Base-by-base conservation (phyloP, 139 green algal species). In the Chlamydomonas sphaeroides region DNA sequence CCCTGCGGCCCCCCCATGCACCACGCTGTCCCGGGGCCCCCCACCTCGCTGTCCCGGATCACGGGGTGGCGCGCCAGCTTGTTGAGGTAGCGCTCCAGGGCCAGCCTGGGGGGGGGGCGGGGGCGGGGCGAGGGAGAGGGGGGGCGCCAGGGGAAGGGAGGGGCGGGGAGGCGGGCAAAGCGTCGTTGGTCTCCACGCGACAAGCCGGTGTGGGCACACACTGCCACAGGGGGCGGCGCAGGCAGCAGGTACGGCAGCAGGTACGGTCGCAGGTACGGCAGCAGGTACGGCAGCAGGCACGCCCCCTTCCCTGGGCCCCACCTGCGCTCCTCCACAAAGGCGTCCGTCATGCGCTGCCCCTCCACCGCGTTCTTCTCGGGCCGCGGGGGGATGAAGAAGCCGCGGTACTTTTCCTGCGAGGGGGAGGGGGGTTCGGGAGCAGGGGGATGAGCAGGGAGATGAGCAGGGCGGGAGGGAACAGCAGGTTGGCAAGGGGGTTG, bases 291-390 rank as follows among this genome's bases (percentile, higher is more conserved):
- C n/a, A n/a, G n/a, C n/a, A n/a, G n/a, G n/a, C n/a, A n/a, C 7
- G 8, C 66, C 66, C 66, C 39, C 38, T 3, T 23, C 66, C 38
- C 66, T 0, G 39, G 15, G 28, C 30, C 74, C n/a, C 61, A 81
- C 74, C 74, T 84, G 5, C 96, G 85, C 33, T 93, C 84, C 86
- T 98, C 93, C 51, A 99, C 84, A 86, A 99, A 99, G 5, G 87
- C 89, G 7, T 94, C 88, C 38, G 84, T 89, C 89, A 91, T 92
- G 74, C 87, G 85, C 87, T 95, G 90, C 26, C 92, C 92, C 87
- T 97, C 93, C 57, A 95, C 89, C 10, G 88, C 92, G 72, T 94
- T 96, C 89, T 97, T 97, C 63, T 97, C 93, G 0, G 94, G 94
- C n/a, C 94, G 89, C 0, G 93, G 89, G 0, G 93, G 93, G 25